Percentiles rank a stretch among this genome's conserved stretches.
phyloP scores from a whole-genome alignment of 345 rosid genomes.

The Schrenkiella parvula region DNA sequence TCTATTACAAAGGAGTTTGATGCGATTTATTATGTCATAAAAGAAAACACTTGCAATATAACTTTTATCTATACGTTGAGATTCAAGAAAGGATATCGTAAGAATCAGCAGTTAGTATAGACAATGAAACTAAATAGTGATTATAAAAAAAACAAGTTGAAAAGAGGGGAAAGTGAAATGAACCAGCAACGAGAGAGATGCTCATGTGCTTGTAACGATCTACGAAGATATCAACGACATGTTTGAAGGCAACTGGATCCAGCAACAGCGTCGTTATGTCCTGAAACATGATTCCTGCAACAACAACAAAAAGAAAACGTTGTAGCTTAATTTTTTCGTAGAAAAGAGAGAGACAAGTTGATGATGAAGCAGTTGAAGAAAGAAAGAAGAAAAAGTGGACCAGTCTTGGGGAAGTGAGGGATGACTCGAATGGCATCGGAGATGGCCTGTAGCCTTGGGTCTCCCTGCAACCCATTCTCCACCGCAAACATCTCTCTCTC shows the following conservation, averaged over 20 bases:
- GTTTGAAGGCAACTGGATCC: slow-evolving; percentile 82
- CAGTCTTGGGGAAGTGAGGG: slow-evolving; percentile 38
- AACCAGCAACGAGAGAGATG: slow-evolving; percentile 94
- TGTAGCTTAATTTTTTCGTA: not conserved
- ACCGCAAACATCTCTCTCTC: slow-evolving; percentile 32
- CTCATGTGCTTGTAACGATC: slow-evolving; percentile 88
- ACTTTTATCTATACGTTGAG: not conserved
- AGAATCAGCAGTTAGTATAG: not conserved
- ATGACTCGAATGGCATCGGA: slow-evolving; percentile 38
- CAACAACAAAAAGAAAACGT: not conserved
- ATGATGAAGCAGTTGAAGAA: not conserved
- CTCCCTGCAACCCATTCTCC: slow-evolving; percentile 37
- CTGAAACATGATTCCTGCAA: slow-evolving; percentile 91
- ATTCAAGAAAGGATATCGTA: not conserved
- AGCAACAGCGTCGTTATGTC: slow-evolving; percentile 87
- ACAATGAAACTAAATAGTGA: not conserved
- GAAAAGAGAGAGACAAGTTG: not conserved
- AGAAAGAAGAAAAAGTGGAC: not conserved
- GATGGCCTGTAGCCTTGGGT: slow-evolving; percentile 33
- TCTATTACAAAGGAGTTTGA: not conserved
- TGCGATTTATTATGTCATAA: not conserved
- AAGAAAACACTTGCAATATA: too few relatives aligned
- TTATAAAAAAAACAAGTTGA: not conserved
- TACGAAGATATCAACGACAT: slow-evolving; percentile 87
- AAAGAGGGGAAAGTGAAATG: not conserved